A percentile compares a stretch with the other conserved stretches of the same genome.
Conservation (phyloP, 192 early-diverging fungal genomes). For the Backusella australiensis region DNA sequence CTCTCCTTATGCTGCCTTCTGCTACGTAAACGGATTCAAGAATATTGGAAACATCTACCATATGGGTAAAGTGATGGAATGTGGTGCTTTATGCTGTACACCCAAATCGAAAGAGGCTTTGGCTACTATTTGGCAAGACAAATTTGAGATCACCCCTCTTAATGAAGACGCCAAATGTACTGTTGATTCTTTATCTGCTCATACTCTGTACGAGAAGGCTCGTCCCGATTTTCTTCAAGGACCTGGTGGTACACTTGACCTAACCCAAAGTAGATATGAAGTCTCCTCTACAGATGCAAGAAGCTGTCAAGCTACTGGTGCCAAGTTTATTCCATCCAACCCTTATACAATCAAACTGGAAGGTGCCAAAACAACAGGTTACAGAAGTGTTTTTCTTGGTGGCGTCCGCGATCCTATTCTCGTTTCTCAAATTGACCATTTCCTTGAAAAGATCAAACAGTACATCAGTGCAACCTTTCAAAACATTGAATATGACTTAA, state of each 20-base stretch:
- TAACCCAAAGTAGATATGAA: slow-evolving; percentile 6
- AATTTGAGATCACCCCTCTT: background rate
- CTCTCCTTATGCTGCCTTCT: slow-evolving; percentile 16
- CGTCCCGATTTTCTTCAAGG: slow-evolving; percentile 12
- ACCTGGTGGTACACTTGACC: slow-evolving; percentile 18
- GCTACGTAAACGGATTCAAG: slow-evolving; percentile 11
- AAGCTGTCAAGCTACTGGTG: slow-evolving; percentile 2
- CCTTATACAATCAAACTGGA: slow-evolving; percentile 18
- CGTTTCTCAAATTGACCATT: slow-evolving; percentile 8
- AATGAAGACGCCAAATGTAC: slow-evolving; percentile 8
- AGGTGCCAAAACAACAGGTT: slow-evolving; percentile 13
- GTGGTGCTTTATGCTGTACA: slow-evolving; percentile 12
- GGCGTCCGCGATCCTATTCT: slow-evolving; percentile 23
- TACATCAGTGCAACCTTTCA: background rate
- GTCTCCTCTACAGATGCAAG: background rate
- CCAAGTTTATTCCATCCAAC: background rate
- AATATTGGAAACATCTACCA: slow-evolving; percentile 15
- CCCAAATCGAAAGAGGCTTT: slow-evolving; percentile 18
- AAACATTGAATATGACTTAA: background rate
- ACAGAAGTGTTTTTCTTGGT: slow-evolving; percentile 10
- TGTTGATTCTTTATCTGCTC: slow-evolving; percentile 3
- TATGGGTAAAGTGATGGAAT: slow-evolving; percentile 27
- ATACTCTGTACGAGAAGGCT: slow-evolving; percentile 20
- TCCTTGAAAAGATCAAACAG: background rate
- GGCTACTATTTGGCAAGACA: slow-evolving; percentile 7